Evolutionary conservation across 2,329 filamentous ascomycete genomes (phyloP), one percentile per base, ranked within the genome.

Genomic region (Paecilomyces formosus): DNA sequence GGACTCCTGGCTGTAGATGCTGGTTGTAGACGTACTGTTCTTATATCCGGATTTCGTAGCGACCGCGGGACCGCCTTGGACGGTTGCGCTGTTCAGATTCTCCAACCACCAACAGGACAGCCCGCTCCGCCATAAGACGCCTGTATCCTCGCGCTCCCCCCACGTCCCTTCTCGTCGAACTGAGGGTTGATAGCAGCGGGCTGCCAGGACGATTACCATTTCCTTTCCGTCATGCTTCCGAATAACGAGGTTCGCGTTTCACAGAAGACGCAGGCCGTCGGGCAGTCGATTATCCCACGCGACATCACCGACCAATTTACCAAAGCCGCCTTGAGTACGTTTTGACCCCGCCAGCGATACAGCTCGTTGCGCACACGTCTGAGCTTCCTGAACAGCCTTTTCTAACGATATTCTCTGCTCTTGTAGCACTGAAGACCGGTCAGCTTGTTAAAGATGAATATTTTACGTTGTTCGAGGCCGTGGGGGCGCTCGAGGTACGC

Each of bases 401-500:
- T 15, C 5, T 52, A 39, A 22, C 57, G 60, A 53, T 65, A 39
- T 45, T 58, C 54, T 58, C 9, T 53, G 45, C 35, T 15, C 4
- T 21, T 60, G 21, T 61, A 96, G 92, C 85, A 61, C 79, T 97
- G 58, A 76, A 83, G 53, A 85, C 89, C 7, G 94, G 94, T 31
- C 86, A 95, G 65, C 82, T 99, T 2, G 82, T 97, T 63, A 97
- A 97, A 77, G 92, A 97, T 90, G 90, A 89, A 52, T 86, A 85
- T 71, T 97, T 99, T 69, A 96, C 92, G 1, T 82, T 99, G 3
- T 97, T 96, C 66, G 94, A 97, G 76, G 88, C 92, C 54, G 94
- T 99, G 65, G 90, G 90, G 60, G 85, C 85, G 62, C 76, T 88
- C 60, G 85, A 88, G 80, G 79, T 81, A 64, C 57, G 76, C 67